These are phyloP conservation scores for Thelonectria rubi DNA, from an alignment of 2,329 filamentous ascomycete species.

Conservation along the genomic window DNA sequence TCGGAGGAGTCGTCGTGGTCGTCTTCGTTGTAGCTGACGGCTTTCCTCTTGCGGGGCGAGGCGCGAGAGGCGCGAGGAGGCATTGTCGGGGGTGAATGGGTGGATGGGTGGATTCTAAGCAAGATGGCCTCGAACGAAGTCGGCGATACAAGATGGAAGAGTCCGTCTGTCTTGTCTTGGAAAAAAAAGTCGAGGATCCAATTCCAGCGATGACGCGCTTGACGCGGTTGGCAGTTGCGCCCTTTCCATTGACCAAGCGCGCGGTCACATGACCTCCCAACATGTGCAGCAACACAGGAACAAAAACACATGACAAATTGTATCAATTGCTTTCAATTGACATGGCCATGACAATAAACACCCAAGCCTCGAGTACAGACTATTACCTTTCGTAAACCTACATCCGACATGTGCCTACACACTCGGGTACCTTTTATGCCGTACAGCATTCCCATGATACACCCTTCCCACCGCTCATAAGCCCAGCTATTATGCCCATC, in stretches of 20 bases:
- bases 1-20: too few relatives aligned
- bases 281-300: slow-evolving; percentile 9
- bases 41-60: slow-evolving; percentile 46
- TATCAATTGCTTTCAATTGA: background rate
- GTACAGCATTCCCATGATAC: background rate
- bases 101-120: too few relatives aligned
- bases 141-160: background rate
- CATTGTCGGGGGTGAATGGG: slow-evolving; percentile 39
- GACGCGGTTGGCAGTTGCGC: slow-evolving; percentile 34
- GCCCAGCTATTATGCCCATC: background rate
- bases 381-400: background rate
- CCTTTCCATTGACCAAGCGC: slow-evolving; percentile 25
- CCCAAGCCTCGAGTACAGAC: background rate
- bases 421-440: background rate
- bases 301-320: background rate
- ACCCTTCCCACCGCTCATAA: background rate
- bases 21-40: slow-evolving; percentile 46
- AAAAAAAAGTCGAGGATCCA: background rate
- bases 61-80: slow-evolving; percentile 48
- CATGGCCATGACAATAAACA: background rate
- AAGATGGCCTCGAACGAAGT: background rate
- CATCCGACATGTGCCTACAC: background rate
- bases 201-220: slow-evolving; percentile 28
- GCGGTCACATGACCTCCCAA: slow-evolving; percentile 37
- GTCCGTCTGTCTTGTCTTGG: background rate